Evolutionary conservation across 2,329 filamentous ascomycete species (phyloP).

Genomic region (Colletotrichum tabaci): DNA sequence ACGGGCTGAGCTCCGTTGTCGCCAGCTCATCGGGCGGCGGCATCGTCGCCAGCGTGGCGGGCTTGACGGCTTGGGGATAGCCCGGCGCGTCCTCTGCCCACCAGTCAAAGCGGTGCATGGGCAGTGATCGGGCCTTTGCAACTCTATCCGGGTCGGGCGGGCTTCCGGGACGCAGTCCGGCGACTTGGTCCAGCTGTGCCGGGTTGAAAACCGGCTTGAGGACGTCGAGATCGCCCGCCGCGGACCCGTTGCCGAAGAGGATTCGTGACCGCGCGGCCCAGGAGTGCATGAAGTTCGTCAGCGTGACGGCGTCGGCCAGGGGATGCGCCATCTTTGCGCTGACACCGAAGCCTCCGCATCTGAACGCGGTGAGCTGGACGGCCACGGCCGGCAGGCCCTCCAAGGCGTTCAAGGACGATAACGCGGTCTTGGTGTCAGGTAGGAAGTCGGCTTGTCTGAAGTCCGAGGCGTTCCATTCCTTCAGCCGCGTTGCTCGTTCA

Average conservation of each 20-base stretch:
- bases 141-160: conserved; percentile 47
- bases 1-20: conserved; percentile 45
- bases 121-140: conserved; percentile 53
- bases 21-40: conserved; percentile 26
- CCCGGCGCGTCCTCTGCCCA: conserved; percentile 54
- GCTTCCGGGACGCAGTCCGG: conserved; percentile 44
- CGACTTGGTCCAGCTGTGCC: conserved; percentile 54
- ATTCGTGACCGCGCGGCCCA: conserved; percentile 55
- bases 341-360: conserved; percentile 58
- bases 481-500: conserved; percentile 37
- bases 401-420: conserved; percentile 49
- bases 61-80: conserved; percentile 48
- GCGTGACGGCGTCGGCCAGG: conserved; percentile 60
- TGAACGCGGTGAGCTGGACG: conserved; percentile 58
- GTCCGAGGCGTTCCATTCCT: conserved; percentile 53
- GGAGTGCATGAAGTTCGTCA: conserved; percentile 59
- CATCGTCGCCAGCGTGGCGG: conserved; percentile 47
- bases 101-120: conserved; percentile 64
- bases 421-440: conserved; percentile 51
- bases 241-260: conserved; percentile 13
- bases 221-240: accelerated
- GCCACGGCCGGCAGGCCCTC: conserved; percentile 50
- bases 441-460: conserved; percentile 54
- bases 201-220: conserved; percentile 57
- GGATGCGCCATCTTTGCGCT: conserved; percentile 60